Base-by-base conservation (phyloP, 2,329 filamentous ascomycete species). In the Thielaviopsis euricoi region DNA sequence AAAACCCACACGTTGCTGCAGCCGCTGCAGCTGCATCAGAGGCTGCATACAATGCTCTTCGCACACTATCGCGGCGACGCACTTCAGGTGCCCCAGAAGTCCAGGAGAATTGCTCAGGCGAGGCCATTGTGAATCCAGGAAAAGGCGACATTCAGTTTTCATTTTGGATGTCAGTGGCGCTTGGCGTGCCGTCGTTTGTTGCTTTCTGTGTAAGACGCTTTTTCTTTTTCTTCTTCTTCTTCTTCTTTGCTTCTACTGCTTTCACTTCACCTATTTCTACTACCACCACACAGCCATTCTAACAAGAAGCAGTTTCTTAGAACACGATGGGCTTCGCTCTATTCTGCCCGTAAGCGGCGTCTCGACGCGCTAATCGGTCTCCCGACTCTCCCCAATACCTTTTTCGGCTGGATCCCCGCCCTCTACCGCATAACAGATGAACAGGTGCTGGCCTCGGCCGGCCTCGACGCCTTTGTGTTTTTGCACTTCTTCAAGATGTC, bases 401-500 rank as follows among this genome's bases (percentile, higher is more conserved):
- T 95, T 66, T 87, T 97, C 64, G 91, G 91, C 66, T 98, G 93
- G 93, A 93, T 98, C 52, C 83, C 89, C 1, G 82, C 83, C 2
- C 73, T 98, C 48, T 93, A 89, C 73, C 81, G 73, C 63, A 87
- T 98, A 61, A 88, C 83, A 1, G 90, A 97, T 63, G 84, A 95
- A 66, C 86, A 97, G 70, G 82, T 98, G 3, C 76, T 98, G 56
- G 83, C 86, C 17, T 91, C 89, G 21, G 91, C 91, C 19, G 93
- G 93, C 0, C 78, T 98, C 54, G 93, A 98, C 73, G 93, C 93
- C 55, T 98, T 88, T 71, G 93, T 96, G 63, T 96, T 98, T 67
- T 76, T 98, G 15, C 81, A 85, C 17, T 98, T 98, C 71, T 97
- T 96, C 76, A 94, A 90, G 68, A 93, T 97, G 82, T 85, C 91